Evolutionary conservation across 2,329 filamentous ascomycete genomes (phyloP), one percentile per base, ranked within the genome.

Genomic region (Amesomyces nigricolor): DNA sequence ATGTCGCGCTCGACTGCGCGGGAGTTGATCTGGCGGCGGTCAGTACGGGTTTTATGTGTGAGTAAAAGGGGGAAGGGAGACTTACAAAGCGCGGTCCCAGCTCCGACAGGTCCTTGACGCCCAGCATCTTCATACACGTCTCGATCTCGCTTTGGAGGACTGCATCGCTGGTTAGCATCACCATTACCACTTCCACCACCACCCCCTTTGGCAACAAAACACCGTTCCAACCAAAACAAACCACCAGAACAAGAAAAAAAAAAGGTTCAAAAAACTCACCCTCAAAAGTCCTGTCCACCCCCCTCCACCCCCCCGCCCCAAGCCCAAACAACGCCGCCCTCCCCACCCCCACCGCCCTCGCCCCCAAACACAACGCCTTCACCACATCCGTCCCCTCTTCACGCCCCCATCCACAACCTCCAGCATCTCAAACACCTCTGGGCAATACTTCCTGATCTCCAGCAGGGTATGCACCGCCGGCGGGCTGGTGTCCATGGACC

Each of bases 351-450:
- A 96, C 91, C 39, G 84, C 91, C 67, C 80, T 91, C 0, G 91
- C 91, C n/a, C 91, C 91, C 7, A 96, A 74, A 65, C 87, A 91
- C 29, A 96, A 73, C 10, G 91, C 91, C 73, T 96, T 96, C 60
- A 95, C 86, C 6, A 95, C 81, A 70, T 96, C 91, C 4, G 91
- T 95, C 4, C 90, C 60, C 91, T 80, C 69, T 85, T 86, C 63
- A 96, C 86, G 32, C 91, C 91, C 42, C 91, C 91, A 66, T 96
- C 91, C 22, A 95, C 82, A 7, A 96, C 82, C 68, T 96, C 90
- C 50, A 96, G 75, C 66, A 81, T 82, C 57, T 70, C 75, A 62
- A 89, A 77, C 50, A 89, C 81, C 68, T 88, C 78, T 1, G 85
- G 85, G 65, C 85, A 89, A 72, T 87, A 88, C 70, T 87, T 87